phyloP scores from a whole-genome alignment of 2,329 filamentous ascomycete genomes.

The Zalaria sp. region DNA sequence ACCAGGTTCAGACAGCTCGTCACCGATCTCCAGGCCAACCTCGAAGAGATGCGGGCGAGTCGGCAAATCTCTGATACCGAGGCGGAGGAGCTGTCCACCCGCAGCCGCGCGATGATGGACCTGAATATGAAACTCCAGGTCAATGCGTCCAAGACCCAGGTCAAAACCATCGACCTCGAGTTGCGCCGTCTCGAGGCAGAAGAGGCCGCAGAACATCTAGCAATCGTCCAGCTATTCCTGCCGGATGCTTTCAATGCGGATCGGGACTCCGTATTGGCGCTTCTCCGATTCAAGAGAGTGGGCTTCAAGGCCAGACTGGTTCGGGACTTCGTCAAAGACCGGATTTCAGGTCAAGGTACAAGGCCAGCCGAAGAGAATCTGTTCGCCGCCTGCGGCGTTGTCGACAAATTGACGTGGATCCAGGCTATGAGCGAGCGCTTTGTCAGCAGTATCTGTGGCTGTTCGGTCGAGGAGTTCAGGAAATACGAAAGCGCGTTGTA shows the following conservation, averaged over 20 bases:
- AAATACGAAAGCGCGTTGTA: conserved; percentile 67
- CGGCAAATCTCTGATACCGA: conserved; percentile 87
- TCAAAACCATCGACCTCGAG: conserved; percentile 88
- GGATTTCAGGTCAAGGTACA: conserved; percentile 53
- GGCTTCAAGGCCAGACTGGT: conserved; percentile 77
- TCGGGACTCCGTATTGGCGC: conserved; percentile 71
- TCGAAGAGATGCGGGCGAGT: conserved; percentile 85
- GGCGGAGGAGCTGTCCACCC: conserved; percentile 75
- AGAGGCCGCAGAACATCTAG: conserved; percentile 75
- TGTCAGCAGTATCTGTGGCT: conserved; percentile 63
- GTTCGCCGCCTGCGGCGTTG: conserved; percentile 64
- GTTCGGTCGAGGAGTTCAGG: conserved; percentile 63
- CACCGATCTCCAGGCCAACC: conserved; percentile 66
- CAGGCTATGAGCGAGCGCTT: conserved; percentile 73
- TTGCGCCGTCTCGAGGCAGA: conserved; percentile 75
- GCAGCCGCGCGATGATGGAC: conserved; percentile 90
- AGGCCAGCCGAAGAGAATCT: conserved; percentile 62
- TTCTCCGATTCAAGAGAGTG: conserved; percentile 77
- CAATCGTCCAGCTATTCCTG: conserved; percentile 78
- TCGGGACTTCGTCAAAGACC: conserved; percentile 65
- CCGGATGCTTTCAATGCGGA: conserved; percentile 72
- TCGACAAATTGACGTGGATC: conserved; percentile 79
- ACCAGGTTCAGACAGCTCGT: conserved; percentile 82
- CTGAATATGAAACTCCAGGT: conserved; percentile 88
- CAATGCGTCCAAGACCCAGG: conserved; percentile 79